Conservation (phyloP, 345 rosid genomes). For the Kandelia obovata region DNA sequence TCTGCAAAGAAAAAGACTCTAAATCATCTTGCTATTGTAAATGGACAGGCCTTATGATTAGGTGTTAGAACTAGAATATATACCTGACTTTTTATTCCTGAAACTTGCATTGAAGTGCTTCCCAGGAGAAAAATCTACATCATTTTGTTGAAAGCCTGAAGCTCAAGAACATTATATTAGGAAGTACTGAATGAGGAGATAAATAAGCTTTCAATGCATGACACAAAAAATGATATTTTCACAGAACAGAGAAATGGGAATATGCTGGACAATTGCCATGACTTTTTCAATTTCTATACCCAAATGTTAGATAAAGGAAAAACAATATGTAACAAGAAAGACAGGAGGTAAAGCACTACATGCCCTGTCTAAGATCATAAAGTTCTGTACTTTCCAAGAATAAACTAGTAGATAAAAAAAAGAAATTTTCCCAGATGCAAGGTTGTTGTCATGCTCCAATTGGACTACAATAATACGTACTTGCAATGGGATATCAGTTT, state of each 20-base stretch:
- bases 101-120: constrained; percentile 43
- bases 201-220: not conserved
- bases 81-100: constrained; percentile 45
- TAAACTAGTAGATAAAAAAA: too few species aligned
- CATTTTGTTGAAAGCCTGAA: constrained; percentile 41
- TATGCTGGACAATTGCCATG: not conserved
- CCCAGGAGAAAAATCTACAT: constrained; percentile 31
- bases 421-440: too few species aligned
- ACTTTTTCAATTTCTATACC: not conserved
- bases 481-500: too few species aligned
- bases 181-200: not conserved
- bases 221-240: not conserved
- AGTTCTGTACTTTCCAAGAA: too few species aligned
- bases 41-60: not conserved
- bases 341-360: too few species aligned
- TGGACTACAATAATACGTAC: too few species aligned
- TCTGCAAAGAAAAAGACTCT: too few species aligned
- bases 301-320: not conserved
- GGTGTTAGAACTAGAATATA: constrained; percentile 6
- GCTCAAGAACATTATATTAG: constrained; percentile 13
- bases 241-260: not conserved
- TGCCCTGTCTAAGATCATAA: too few species aligned
- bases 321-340: too few species aligned
- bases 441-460: too few species aligned
- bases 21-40: not conserved